phyloP scores from a whole-genome alignment of 1,139 yeast species.

The Kazachstania sp. region DNA sequence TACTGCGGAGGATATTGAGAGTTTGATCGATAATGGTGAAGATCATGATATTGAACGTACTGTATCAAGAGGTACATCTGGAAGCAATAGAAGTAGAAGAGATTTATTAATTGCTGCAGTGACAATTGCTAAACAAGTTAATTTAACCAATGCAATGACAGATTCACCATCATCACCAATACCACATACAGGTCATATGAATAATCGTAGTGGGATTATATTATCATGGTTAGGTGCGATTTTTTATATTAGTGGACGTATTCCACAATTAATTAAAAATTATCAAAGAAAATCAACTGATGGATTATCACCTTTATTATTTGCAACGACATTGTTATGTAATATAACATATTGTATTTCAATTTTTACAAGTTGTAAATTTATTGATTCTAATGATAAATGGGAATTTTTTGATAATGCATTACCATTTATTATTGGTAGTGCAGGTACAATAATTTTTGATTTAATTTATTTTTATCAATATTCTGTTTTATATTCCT shows the following conservation, averaged over 20 bases:
- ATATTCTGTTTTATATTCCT: constrained; percentile 29
- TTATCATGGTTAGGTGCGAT: constrained; percentile 78
- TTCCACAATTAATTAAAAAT: constrained; percentile 80
- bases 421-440: constrained; percentile 75
- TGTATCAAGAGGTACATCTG: constrained; percentile 3
- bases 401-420: constrained; percentile 53
- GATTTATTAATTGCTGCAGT: constrained; percentile 5
- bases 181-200: too few species aligned
- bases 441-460: constrained; percentile 77
- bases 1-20: constrained; percentile 10
- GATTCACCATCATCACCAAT: background rate
- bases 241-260: constrained; percentile 67
- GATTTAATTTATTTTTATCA: constrained; percentile 73
- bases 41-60: constrained; percentile 2
- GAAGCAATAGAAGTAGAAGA: constrained; percentile 3
- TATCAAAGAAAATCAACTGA: constrained; percentile 68
- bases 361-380: constrained; percentile 44
- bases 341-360: constrained; percentile 76
- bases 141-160: background rate
- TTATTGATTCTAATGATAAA: constrained; percentile 32
- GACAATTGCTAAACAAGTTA: constrained; percentile 6
- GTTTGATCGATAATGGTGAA: constrained; percentile 6
- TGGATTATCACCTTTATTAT: constrained; percentile 73
- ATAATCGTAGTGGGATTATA: constrained; percentile 38
- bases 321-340: constrained; percentile 71